A percentile compares a stretch with the other conserved stretches of the same genome.
phyloP scores from a whole-genome alignment of 2,329 filamentous ascomycete genomes.

The Sarocladium strictum region DNA sequence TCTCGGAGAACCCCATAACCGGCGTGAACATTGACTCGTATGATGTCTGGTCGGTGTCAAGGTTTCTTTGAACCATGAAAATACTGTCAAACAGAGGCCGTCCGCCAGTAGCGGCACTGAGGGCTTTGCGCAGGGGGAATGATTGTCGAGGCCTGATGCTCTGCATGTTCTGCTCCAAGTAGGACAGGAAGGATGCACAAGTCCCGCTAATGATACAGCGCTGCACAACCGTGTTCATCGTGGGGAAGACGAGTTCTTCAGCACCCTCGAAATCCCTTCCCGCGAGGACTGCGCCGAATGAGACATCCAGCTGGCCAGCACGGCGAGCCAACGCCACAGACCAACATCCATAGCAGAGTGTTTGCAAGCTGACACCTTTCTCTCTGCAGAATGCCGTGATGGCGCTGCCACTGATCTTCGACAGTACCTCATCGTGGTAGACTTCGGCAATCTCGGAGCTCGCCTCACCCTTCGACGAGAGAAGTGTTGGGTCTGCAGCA shows the following conservation, averaged over 20 bases:
- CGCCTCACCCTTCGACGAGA: slow-evolving; percentile 14
- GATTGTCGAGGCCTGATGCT: slow-evolving; percentile 67
- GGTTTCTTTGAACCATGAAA: slow-evolving; percentile 46
- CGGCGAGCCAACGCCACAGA: slow-evolving; percentile 61
- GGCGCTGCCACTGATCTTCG: slow-evolving; percentile 9
- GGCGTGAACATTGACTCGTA: slow-evolving; percentile 50
- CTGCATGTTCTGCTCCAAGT: slow-evolving; percentile 66
- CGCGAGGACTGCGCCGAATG: slow-evolving; percentile 77
- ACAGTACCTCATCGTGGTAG: slow-evolving; percentile 15
- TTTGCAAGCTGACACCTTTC: slow-evolving; percentile 66
- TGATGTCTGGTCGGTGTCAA: slow-evolving; percentile 1
- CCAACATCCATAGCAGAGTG: slow-evolving; percentile 72
- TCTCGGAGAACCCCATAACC: slow-evolving; percentile 55
- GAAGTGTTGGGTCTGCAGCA: slow-evolving; percentile 34
- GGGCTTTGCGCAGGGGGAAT: slow-evolving; percentile 68
- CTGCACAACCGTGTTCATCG: slow-evolving; percentile 84
- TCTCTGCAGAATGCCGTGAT: slow-evolving; percentile 56
- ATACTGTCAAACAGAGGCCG: slow-evolving; percentile 46
- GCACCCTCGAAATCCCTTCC: slow-evolving; percentile 71
- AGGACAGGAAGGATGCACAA: slow-evolving; percentile 56
- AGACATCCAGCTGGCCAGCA: slow-evolving; percentile 62
- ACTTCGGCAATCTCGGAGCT: neutral
- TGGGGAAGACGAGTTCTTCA: slow-evolving; percentile 70
- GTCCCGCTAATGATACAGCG: slow-evolving; percentile 68
- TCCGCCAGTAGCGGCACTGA: slow-evolving; percentile 35